A percentile compares a stretch with the other conserved stretches of the same genome.
phyloP scores from a whole-genome alignment of 768 basidiomycete species.

The Lentinula sp. region DNA sequence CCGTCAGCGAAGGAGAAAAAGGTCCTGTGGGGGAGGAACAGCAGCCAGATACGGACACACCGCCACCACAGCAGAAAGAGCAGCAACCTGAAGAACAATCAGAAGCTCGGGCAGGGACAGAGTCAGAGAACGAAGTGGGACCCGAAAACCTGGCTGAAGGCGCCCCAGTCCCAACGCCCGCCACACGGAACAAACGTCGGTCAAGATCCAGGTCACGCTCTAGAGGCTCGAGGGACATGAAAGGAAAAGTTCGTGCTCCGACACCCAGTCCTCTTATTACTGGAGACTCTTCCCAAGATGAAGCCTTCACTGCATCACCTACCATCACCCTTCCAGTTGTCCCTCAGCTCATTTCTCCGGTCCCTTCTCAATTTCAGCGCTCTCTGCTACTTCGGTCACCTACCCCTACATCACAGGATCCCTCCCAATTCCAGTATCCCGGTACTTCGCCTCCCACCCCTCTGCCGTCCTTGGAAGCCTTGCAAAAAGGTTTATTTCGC shows the following conservation, averaged over 20 bases:
- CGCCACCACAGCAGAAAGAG: slow-evolving; percentile 10
- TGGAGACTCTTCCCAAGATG: slow-evolving; percentile 72
- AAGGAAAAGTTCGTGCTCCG: slow-evolving; percentile 47
- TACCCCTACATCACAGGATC: slow-evolving; percentile 47
- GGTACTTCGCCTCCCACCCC: slow-evolving; percentile 63
- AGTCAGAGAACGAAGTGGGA: slow-evolving; percentile 25
- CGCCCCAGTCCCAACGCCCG: slow-evolving; percentile 37
- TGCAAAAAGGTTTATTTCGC: slow-evolving; percentile 75
- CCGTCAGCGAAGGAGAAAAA: slow-evolving; percentile 78
- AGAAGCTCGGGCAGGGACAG: slow-evolving; percentile 20
- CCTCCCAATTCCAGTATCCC: slow-evolving; percentile 50
- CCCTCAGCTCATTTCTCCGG: slow-evolving; percentile 37
- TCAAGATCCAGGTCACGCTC: slow-evolving; percentile 77
- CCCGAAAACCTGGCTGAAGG: slow-evolving; percentile 15
- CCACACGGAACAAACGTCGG: slow-evolving; percentile 54
- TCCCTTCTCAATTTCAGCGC: slow-evolving; percentile 49
- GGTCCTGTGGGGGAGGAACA: slow-evolving; percentile 29
- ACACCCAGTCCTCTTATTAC: slow-evolving; percentile 36
- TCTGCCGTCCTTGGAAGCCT: slow-evolving; percentile 70
- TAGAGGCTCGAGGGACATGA: slow-evolving; percentile 70
- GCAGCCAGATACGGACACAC: slow-evolving; percentile 13
- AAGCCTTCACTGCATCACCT: slow-evolving; percentile 34
- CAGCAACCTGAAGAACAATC: slow-evolving; percentile 20
- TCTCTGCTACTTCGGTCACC: slow-evolving; percentile 37
- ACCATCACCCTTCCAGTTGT: slow-evolving; percentile 27